phyloP scores from a whole-genome alignment of 306 rosid genomes.

The Macrotyloma uniflorum region DNA sequence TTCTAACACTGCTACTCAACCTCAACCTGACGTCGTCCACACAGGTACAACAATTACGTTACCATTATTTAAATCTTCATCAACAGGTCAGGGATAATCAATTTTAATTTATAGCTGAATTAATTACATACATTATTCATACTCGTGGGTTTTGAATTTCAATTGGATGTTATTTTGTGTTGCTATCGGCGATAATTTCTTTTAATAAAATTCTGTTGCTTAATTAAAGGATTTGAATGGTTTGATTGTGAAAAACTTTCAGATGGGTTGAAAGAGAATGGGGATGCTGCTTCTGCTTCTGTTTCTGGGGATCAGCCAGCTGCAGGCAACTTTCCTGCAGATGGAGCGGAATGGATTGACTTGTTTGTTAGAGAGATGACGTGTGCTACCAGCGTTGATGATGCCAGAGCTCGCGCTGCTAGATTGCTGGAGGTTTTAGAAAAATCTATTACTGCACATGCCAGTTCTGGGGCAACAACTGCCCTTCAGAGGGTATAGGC shows the following conservation, averaged over 20 bases:
- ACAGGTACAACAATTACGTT: slow-evolving; percentile 41
- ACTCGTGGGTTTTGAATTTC: background rate
- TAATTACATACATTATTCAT: background rate
- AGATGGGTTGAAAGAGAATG: slow-evolving; percentile 50
- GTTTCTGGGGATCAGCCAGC: slow-evolving; percentile 51
- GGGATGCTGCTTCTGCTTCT: slow-evolving; percentile 33
- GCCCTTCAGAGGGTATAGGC: slow-evolving; percentile 64
- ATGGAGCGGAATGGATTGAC: slow-evolving; percentile 90
- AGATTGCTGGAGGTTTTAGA: slow-evolving; percentile 76
- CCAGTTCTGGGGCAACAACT: slow-evolving; percentile 63
- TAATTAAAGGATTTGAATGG: background rate
- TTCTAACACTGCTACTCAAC: slow-evolving; percentile 32
- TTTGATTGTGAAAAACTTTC: slow-evolving; percentile 18
- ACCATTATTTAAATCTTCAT: background rate
- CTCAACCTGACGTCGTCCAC: slow-evolving; percentile 45
- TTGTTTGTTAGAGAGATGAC: slow-evolving; percentile 82
- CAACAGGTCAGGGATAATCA: background rate
- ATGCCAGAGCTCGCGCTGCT: slow-evolving; percentile 84
- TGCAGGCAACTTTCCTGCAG: slow-evolving; percentile 58
- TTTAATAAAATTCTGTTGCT: background rate
- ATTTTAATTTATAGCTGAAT: background rate
- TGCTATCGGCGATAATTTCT: background rate
- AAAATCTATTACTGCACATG: slow-evolving; percentile 67
- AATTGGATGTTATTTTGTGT: background rate
- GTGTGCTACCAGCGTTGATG: slow-evolving; percentile 72